Conservation (phyloP, 1,284 basidiomycete species). For the Somion occarium region DNA sequence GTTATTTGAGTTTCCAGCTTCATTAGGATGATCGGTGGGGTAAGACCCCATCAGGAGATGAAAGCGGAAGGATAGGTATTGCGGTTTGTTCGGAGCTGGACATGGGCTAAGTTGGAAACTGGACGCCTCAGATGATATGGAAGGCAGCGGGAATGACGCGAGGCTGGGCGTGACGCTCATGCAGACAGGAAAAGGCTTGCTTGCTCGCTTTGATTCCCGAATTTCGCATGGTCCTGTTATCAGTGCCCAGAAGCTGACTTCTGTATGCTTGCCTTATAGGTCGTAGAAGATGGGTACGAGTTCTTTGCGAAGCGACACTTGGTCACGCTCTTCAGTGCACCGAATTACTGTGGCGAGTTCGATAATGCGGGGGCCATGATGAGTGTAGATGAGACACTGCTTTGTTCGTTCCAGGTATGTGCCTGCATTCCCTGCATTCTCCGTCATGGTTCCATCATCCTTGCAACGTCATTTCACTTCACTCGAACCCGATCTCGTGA, state of each 20-base stretch:
- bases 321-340: slow-evolving; percentile 96
- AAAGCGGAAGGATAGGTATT: too few species aligned
- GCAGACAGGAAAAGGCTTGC: too few species aligned
- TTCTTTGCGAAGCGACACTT: slow-evolving; percentile 98
- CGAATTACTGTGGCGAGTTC: slow-evolving; percentile 98
- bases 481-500: neutral
- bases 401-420: slow-evolving; percentile 96
- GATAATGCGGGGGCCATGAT: slow-evolving; percentile 99
- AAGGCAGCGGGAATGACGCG: too few species aligned
- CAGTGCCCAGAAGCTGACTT: neutral
- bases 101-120: too few species aligned
- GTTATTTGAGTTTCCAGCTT: neutral
- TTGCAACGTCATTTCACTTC: neutral
- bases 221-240: neutral
- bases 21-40: too few species aligned
- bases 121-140: too few species aligned
- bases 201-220: too few species aligned
- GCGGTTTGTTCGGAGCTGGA: too few species aligned
- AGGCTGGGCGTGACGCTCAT: too few species aligned
- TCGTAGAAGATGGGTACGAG: slow-evolving; percentile 99
- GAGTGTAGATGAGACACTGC: slow-evolving; percentile 96
- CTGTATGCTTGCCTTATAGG: slow-evolving; percentile 40
- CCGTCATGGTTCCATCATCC: neutral
- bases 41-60: too few species aligned
- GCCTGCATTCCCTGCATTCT: neutral